phyloP scores from a whole-genome alignment of 2,329 filamentous ascomycete species.

The Hypoxylon sp. region DNA sequence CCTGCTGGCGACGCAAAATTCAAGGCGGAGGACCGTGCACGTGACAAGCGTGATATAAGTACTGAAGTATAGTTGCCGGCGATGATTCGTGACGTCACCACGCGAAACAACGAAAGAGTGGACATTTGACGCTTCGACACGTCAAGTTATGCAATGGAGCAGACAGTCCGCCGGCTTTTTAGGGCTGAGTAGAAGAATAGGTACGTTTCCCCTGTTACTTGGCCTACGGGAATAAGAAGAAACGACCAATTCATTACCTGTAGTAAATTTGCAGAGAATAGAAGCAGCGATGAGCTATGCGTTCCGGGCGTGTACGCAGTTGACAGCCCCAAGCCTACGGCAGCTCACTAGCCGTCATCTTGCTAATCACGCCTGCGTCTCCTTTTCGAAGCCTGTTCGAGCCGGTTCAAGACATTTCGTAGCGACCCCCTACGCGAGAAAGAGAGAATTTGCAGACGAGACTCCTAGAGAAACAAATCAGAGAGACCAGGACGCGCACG shows the following conservation, averaged over 20 bases:
- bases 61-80: background rate
- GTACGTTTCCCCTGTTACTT: conserved; percentile 1
- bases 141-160: conserved; percentile 19
- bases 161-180: conserved; percentile 26
- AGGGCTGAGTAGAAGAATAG: conserved; percentile 4
- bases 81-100: conserved; percentile 27
- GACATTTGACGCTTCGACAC: conserved; percentile 8
- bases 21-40: no score
- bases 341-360: conserved; percentile 22
- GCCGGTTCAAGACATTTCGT: conserved; percentile 8
- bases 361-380: conserved; percentile 2
- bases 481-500: conserved; percentile 39
- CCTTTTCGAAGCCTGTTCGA: background rate
- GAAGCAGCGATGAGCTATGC: conserved; percentile 45
- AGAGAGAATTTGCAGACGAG: conserved; percentile 31
- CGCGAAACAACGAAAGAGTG: conserved; percentile 13
- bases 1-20: background rate
- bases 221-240: conserved; percentile 4
- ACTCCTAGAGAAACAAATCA: conserved; percentile 40
- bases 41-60: no score
- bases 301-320: conserved; percentile 39
- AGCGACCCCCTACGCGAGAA: conserved; percentile 26
- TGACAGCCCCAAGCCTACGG: conserved; percentile 34
- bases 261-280: conserved; percentile 10
- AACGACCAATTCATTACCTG: conserved; percentile 8